Percentiles rank a stretch among this genome's conserved stretches.
Conservation (phyloP, 202 grass and related monocot species). For the Zizania palustris region DNA sequence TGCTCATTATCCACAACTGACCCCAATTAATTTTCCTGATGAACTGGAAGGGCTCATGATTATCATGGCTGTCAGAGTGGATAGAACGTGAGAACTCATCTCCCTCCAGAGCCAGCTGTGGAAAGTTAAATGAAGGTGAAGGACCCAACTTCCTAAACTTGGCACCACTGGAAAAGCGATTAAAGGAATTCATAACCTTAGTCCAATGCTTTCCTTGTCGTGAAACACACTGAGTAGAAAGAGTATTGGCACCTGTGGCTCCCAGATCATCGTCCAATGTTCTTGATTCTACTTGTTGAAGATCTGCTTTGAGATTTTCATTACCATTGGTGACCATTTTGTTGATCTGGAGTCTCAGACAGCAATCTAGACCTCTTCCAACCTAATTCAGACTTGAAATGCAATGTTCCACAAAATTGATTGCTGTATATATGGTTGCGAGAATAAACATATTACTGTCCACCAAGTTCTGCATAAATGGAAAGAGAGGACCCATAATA, state of each 20-base stretch:
- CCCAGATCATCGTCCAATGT: slow-evolving; percentile 32
- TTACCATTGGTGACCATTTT: slow-evolving; percentile 58
- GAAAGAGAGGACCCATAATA: slow-evolving; percentile 9
- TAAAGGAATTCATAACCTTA: slow-evolving; percentile 44
- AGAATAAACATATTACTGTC: slow-evolving; percentile 25
- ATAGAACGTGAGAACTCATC: slow-evolving; percentile 87
- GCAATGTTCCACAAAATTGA: slow-evolving; percentile 15
- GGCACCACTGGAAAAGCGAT: slow-evolving; percentile 35
- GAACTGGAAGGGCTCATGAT: slow-evolving; percentile 52
- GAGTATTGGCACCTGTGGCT: slow-evolving; percentile 11
- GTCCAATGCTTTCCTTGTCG: slow-evolving; percentile 23
- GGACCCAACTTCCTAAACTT: slow-evolving; percentile 62
- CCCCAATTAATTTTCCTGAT: slow-evolving; percentile 85
- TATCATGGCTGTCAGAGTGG: slow-evolving; percentile 54
- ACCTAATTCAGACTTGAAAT: slow-evolving; percentile 3
- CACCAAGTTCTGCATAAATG: slow-evolving; percentile 43
- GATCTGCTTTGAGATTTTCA: slow-evolving; percentile 48
- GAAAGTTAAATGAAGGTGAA: slow-evolving; percentile 75
- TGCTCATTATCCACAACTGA: slow-evolving; percentile 70
- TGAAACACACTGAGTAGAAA: slow-evolving; percentile 40
- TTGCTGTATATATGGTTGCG: neutral
- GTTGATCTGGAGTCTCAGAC: slow-evolving; percentile 28
- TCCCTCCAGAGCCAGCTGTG: slow-evolving; percentile 62
- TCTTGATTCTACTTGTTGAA: slow-evolving; percentile 42
- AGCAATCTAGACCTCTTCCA: slow-evolving; percentile 7